phyloP scores from a whole-genome alignment of 257 asterid species.

The Asclepias syriaca region DNA sequence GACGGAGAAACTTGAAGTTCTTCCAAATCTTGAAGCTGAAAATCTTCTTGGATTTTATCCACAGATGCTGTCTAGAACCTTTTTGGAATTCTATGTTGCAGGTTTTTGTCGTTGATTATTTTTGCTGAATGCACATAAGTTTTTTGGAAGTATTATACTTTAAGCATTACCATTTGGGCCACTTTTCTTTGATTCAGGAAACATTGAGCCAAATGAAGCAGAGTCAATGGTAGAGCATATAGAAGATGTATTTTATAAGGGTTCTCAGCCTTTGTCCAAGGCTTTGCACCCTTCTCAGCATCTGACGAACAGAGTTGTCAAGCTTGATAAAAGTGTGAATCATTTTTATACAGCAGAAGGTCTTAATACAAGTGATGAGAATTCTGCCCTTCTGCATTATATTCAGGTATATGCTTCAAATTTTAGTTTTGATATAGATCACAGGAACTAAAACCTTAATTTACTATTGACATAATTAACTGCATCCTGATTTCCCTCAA shows the following conservation, averaged over 20 bases:
- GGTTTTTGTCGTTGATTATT: slow-evolving; percentile 36
- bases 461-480: neutral
- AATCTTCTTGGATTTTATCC: slow-evolving; percentile 68
- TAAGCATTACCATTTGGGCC: slow-evolving; percentile 16
- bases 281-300: slow-evolving; percentile 81
- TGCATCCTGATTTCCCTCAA: neutral
- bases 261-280: slow-evolving; percentile 54
- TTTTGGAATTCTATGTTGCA: slow-evolving; percentile 83
- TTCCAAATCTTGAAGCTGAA: slow-evolving; percentile 66
- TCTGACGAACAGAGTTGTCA: slow-evolving; percentile 71
- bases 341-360: slow-evolving; percentile 63
- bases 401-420: slow-evolving; percentile 58
- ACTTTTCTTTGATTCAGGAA: slow-evolving; percentile 51
- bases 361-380: slow-evolving; percentile 88
- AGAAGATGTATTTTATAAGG: slow-evolving; percentile 72
- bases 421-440: neutral
- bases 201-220: slow-evolving; percentile 72
- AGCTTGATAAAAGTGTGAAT: slow-evolving; percentile 65
- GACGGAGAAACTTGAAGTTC: slow-evolving; percentile 75
- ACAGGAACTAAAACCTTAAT: neutral
- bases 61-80: slow-evolving; percentile 73
- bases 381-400: slow-evolving; percentile 88
- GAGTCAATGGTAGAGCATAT: slow-evolving; percentile 60
- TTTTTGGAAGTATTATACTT: slow-evolving; percentile 4
- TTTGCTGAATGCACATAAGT: slow-evolving; percentile 4